These are phyloP conservation scores for Polytrichum formosum DNA, from an alignment of 225 moss, liverwort and hornwort genomes.

Conservation along the genomic window DNA sequence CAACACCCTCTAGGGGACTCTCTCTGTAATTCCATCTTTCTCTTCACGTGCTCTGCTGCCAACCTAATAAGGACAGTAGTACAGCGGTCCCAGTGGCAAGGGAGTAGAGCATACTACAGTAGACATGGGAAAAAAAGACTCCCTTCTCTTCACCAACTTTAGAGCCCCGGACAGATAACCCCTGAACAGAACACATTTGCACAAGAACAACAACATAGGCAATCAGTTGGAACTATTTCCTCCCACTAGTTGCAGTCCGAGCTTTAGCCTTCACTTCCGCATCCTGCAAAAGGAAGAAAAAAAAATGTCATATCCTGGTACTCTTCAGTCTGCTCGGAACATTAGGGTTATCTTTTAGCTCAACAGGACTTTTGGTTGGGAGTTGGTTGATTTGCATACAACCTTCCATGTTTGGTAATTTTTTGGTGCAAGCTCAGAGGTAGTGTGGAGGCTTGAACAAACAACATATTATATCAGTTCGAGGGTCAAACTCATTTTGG, in stretches of 20 bases:
- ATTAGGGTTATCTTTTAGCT: neutral
- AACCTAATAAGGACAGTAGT: neutral
- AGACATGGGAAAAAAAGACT: too few species aligned
- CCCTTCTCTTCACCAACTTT: too few species aligned
- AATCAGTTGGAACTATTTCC: constrained; percentile 40
- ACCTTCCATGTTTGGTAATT: too few species aligned
- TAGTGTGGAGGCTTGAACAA: too few species aligned
- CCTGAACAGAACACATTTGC: neutral
- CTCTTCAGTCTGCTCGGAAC: neutral
- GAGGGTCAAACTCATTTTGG: too few species aligned
- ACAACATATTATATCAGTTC: too few species aligned
- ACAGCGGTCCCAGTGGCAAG: neutral
- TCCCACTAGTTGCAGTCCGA: constrained; percentile 64
- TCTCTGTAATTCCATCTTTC: neutral
- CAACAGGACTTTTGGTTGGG: too few species aligned
- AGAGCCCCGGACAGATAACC: too few species aligned
- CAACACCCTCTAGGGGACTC: neutral
- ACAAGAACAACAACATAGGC: neutral
- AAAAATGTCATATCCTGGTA: constrained; percentile 1
- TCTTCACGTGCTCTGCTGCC: neutral
- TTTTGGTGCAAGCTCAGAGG: too few species aligned
- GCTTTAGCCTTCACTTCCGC: constrained; percentile 90
- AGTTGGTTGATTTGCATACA: too few species aligned
- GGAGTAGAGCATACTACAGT: neutral
- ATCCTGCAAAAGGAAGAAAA: constrained; percentile 39